phyloP scores from a whole-genome alignment of 768 basidiomycete genomes.

The Termitomyces sp. region DNA sequence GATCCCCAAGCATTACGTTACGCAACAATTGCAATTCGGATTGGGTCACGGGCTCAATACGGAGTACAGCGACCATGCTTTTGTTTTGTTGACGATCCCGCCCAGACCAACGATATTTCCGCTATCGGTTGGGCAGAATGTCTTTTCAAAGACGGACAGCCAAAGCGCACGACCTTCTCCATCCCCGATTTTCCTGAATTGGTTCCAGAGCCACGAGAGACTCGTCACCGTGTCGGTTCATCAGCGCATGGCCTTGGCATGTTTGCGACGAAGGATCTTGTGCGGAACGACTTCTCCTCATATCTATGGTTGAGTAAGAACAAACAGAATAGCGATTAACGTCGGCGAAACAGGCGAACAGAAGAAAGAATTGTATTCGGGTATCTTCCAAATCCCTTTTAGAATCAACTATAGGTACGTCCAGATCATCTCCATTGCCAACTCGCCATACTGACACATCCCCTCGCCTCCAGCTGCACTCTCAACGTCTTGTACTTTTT shows the following conservation, averaged over 20 bases:
- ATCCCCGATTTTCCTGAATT: constrained; percentile 3
- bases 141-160: no score
- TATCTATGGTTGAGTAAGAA: constrained; percentile 25
- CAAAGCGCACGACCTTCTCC: not conserved
- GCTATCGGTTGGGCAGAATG: no score
- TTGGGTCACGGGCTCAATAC: not conserved
- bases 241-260: constrained; percentile 26
- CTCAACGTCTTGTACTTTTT: not conserved
- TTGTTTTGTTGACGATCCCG: not conserved
- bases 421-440: no score
- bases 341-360: no score
- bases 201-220: not conserved
- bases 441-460: no score
- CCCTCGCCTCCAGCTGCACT: not conserved
- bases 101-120: not conserved
- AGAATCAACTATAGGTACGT: no score
- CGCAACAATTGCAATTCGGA: no score
- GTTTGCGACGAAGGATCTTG: constrained; percentile 9
- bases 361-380: not conserved
- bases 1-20: not conserved
- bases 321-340: constrained; percentile 23
- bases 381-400: not conserved
- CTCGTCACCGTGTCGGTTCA: not conserved
- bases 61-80: not conserved
- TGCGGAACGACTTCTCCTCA: not conserved